phyloP scores from a whole-genome alignment of 306 rosid species.

The Malus orientalis region DNA sequence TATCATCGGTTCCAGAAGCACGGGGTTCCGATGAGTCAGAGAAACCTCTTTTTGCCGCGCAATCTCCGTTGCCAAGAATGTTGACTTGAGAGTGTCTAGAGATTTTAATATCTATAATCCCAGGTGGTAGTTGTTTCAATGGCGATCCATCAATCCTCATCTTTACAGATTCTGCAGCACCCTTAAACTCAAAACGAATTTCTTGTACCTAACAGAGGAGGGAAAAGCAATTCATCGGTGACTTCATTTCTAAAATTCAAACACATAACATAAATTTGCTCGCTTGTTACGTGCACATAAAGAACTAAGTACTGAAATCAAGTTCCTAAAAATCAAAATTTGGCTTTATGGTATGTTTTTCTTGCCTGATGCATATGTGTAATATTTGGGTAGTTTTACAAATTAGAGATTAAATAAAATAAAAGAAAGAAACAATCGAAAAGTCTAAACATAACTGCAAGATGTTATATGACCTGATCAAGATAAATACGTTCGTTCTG shows the following conservation, averaged over 20 bases:
- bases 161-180: background rate
- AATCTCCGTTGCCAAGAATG: background rate
- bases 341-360: background rate
- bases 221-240: too few species aligned
- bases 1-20: background rate
- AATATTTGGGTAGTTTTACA: too few species aligned
- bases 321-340: too few species aligned
- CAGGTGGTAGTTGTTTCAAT: background rate
- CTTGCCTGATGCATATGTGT: too few species aligned
- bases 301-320: too few species aligned
- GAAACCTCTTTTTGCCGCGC: background rate
- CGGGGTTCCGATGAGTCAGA: background rate
- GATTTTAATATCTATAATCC: background rate
- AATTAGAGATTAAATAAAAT: too few species aligned
- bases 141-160: constrained; percentile 1
- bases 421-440: background rate
- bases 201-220: background rate
- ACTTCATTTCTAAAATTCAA: too few species aligned
- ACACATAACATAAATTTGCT: too few species aligned
- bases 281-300: too few species aligned
- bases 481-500: background rate
- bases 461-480: background rate
- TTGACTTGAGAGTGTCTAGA: background rate
- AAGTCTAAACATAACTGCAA: background rate
- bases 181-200: background rate